phyloP scores from a whole-genome alignment of 768 basidiomycete species.

The Leccinum disarticulatum region DNA sequence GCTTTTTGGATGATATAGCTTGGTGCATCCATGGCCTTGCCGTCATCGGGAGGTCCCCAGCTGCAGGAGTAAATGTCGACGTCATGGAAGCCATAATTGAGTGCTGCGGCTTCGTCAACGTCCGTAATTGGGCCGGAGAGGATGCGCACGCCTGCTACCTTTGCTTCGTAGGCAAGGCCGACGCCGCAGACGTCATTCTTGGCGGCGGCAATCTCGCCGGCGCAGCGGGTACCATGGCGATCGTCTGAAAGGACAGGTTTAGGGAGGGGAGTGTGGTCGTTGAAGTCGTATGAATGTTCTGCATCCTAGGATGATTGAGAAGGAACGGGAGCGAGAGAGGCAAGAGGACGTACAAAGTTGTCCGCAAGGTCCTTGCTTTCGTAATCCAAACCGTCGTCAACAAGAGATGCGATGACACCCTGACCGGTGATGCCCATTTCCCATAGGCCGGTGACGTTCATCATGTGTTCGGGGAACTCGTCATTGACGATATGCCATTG shows the following conservation, averaged over 20 bases:
- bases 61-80: slow-evolving; percentile 89
- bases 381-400: slow-evolving; percentile 96
- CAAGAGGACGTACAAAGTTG: slow-evolving; percentile 77
- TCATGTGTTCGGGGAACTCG: slow-evolving; percentile 72
- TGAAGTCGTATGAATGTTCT: slow-evolving; percentile 92
- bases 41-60: slow-evolving; percentile 98
- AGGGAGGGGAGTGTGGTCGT: slow-evolving; percentile 86
- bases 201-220: slow-evolving; percentile 91
- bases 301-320: slow-evolving; percentile 56
- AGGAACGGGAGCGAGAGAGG: neutral
- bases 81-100: slow-evolving; percentile 94
- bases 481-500: slow-evolving; percentile 98
- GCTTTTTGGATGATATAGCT: slow-evolving; percentile 88
- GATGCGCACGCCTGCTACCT: slow-evolving; percentile 92
- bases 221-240: slow-evolving; percentile 96
- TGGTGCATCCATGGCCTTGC: slow-evolving; percentile 92
- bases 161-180: slow-evolving; percentile 89
- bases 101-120: slow-evolving; percentile 89
- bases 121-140: slow-evolving; percentile 94
- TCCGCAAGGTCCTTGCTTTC: slow-evolving; percentile 79
- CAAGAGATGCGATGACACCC: slow-evolving; percentile 82
- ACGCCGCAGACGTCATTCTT: slow-evolving; percentile 94
- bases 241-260: slow-evolving; percentile 88
- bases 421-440: slow-evolving; percentile 85
- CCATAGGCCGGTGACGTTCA: slow-evolving; percentile 96